Evolutionary conservation across 2,329 filamentous ascomycete species (phyloP).

Genomic region (Pseudogymnoascus sp.): DNA sequence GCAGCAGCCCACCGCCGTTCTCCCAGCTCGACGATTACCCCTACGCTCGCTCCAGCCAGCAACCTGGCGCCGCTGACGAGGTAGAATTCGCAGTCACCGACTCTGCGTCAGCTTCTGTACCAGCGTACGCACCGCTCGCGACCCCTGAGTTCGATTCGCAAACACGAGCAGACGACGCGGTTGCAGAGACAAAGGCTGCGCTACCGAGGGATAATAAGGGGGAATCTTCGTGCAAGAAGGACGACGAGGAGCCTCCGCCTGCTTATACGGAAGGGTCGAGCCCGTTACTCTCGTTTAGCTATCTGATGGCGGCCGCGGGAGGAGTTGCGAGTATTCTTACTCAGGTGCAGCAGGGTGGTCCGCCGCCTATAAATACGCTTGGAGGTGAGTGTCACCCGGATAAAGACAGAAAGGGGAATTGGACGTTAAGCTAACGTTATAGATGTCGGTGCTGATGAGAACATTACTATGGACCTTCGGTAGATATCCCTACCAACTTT

Average conservation of each 20-base stretch:
- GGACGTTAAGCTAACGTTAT: conserved; percentile 16
- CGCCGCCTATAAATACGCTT: conserved; percentile 77
- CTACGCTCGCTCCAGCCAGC: conserved; percentile 50
- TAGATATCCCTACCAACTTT: conserved; percentile 36
- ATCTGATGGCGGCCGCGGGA: conserved; percentile 96
- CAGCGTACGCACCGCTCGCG: conserved; percentile 45
- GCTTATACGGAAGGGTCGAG: conserved; percentile 93
- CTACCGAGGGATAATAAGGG: conserved; percentile 76
- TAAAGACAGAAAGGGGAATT: not conserved
- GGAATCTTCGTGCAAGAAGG: conserved; percentile 63
- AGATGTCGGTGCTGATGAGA: conserved; percentile 85
- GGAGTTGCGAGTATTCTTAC: conserved; percentile 98
- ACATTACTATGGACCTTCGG: conserved; percentile 90
- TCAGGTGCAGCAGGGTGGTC: conserved; percentile 89
- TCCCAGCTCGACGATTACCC: conserved; percentile 25
- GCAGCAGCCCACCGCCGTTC: conserved; percentile 20
- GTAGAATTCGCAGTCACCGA: conserved; percentile 32
- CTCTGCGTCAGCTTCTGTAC: conserved; percentile 35
- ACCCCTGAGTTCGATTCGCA: not conserved
- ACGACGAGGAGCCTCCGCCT: conserved; percentile 86
- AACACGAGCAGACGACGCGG: conserved; percentile 36
- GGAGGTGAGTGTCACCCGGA: conserved; percentile 52
- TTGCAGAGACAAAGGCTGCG: conserved; percentile 73
- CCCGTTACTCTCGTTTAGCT: conserved; percentile 85
- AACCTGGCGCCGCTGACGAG: conserved; percentile 30